Evolutionary conservation across 768 basidiomycete genomes (phyloP), one percentile per base, ranked within the genome.

Genomic region (Leccinum ochraceum): DNA sequence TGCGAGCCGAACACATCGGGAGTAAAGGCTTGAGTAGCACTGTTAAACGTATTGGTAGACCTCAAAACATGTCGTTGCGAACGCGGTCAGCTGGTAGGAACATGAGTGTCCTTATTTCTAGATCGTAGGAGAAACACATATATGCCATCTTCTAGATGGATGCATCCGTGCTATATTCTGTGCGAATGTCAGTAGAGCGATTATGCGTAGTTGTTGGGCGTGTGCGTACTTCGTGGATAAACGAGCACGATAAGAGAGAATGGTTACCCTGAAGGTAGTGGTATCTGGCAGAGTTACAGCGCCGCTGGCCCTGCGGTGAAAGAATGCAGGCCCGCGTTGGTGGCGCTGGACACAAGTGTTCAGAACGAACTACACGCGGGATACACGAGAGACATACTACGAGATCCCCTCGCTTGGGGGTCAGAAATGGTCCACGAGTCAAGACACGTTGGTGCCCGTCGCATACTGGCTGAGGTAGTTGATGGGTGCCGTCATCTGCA

Each of bases 1-100:
- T 3, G 14, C 16, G 48, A 32, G 71, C 81, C 39, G 63, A 34
- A 88, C 68, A 87, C 75, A 73, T 89, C 89, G 0, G 87, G 82
- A 7, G 89, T 77, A 62, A 89, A 79, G 8, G 90, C 67, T 64
- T 90, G 87, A 9, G 66, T 68, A 10, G 10, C 42, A 44, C 42
- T 9, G 8, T 28, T 2, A 28, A 8, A 76, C 75, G 65, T 83
- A 76, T 71, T 86, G 79, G 28, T 86, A 70, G 0, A 81, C 78
- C 86, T 86, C 86, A 68, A 89, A 87, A 10, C 88, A 87, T 69
- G 87, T 82, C 2, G 87, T 86, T 4, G 76, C 76, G 22, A 58
- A 59, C 37, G 57, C 32, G 4, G 59, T 61, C 71, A 60, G 0
- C 73, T 73, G 13, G 66, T 63, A 3, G 80, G 75, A 1, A 71